These are phyloP conservation scores for Lecanosticta acicola DNA, from an alignment of 2,329 filamentous ascomycete genomes.

Conservation along the genomic window DNA sequence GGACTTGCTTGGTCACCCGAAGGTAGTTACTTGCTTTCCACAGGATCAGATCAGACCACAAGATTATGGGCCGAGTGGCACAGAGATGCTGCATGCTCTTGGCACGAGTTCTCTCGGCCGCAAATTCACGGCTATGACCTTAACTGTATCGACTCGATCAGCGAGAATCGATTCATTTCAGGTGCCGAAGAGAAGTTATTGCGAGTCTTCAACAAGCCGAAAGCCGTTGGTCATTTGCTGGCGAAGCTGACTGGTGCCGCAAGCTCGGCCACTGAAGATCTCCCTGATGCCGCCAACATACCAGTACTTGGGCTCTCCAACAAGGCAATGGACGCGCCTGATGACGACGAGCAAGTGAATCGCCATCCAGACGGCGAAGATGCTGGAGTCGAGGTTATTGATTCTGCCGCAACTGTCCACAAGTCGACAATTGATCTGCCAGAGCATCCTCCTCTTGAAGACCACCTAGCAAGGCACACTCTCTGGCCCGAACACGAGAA, in stretches of 20 bases:
- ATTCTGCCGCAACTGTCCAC: constrained; percentile 52
- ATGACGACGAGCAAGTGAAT: constrained; percentile 28
- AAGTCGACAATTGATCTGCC: constrained; percentile 59
- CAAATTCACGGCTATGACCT: constrained; percentile 98
- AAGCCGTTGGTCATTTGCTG: constrained; percentile 66
- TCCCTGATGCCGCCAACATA: constrained; percentile 89
- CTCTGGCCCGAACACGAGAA: constrained; percentile 96
- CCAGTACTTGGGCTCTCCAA: constrained; percentile 93
- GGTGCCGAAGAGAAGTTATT: constrained; percentile 98
- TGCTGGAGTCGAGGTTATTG: constrained; percentile 50
- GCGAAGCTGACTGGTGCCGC: constrained; percentile 21
- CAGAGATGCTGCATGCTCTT: constrained; percentile 51
- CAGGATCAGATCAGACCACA: constrained; percentile 87
- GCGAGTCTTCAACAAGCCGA: constrained; percentile 87
- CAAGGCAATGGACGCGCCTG: constrained; percentile 66
- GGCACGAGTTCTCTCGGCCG: constrained; percentile 93
- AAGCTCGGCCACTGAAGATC: constrained; percentile 18
- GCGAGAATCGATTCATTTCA: constrained; percentile 73
- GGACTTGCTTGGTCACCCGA: constrained; percentile 77
- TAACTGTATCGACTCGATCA: constrained; percentile 81
- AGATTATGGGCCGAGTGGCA: constrained; percentile 79
- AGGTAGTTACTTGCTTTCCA: constrained; percentile 81
- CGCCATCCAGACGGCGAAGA: constrained; percentile 36
- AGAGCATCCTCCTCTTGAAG: constrained; percentile 78
- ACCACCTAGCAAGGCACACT: constrained; percentile 80